Percentiles rank a stretch among this genome's conserved stretches.
Evolutionary conservation across 305 asterid species (phyloP).

Genomic region (Rubia balearica): DNA sequence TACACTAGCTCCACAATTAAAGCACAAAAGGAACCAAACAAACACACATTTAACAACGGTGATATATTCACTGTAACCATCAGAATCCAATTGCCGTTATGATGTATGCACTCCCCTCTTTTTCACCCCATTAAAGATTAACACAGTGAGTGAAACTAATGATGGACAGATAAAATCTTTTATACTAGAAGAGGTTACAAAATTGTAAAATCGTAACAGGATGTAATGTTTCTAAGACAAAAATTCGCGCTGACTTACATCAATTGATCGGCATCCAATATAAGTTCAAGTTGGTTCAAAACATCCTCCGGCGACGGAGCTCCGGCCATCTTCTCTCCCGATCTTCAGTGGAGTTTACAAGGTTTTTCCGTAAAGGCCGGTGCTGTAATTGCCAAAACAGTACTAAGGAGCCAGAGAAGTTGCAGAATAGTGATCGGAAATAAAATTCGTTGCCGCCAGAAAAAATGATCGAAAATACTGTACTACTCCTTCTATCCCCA

Average conservation of each 20-base stretch:
- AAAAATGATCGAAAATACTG: no score
- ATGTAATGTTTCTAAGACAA: background rate
- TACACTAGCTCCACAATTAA: background rate
- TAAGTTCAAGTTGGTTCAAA: conserved; percentile 43
- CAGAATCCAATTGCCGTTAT: background rate
- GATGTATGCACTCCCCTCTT: background rate
- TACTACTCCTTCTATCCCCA: no score
- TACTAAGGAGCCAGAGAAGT: no score
- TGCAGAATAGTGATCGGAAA: no score
- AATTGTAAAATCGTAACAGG: background rate
- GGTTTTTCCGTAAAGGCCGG: no score
- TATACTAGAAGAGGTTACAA: background rate
- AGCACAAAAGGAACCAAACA: no score
- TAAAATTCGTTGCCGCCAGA: no score
- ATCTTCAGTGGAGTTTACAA: no score
- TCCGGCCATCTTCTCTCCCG: conserved; percentile 24
- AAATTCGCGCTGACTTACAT: conserved; percentile 36
- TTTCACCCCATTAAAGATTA: no score
- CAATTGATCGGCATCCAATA: conserved; percentile 56
- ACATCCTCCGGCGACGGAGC: conserved; percentile 33
- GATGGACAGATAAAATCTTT: background rate
- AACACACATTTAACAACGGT: no score
- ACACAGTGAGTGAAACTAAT: background rate
- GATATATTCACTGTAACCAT: no score
- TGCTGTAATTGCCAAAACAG: no score